Percentiles rank a stretch among this genome's conserved stretches.
Evolutionary conservation across 768 basidiomycete species (phyloP).

Genomic region (Clavaria fumosa): DNA sequence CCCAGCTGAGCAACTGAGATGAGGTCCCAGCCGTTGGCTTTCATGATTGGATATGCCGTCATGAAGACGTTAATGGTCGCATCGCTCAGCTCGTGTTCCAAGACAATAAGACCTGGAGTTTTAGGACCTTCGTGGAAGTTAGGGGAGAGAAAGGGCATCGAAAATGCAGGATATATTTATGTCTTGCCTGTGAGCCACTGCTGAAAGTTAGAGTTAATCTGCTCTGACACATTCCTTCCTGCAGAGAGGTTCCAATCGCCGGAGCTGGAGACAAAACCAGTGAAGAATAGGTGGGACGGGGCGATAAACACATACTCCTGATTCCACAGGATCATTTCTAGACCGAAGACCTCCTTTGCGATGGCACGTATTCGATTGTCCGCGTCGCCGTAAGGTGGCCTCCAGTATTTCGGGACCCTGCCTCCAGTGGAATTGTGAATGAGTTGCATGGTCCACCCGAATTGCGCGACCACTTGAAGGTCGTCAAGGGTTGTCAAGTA

Average conservation of each 20-base stretch:
- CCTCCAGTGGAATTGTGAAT: constrained; percentile 75
- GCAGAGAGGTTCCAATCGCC: constrained; percentile 52
- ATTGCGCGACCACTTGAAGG: constrained; percentile 50
- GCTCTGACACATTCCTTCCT: constrained; percentile 18
- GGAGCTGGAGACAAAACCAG: constrained; percentile 29
- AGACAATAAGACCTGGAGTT: constrained; percentile 59
- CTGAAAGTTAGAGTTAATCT: constrained; percentile 34
- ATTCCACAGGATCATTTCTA: constrained; percentile 84
- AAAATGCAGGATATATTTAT: not conserved
- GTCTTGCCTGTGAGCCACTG: constrained; percentile 39
- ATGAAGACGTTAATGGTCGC: constrained; percentile 53
- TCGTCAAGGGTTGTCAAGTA: constrained; percentile 72
- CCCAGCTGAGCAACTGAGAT: constrained; percentile 35
- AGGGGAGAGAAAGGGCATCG: not conserved
- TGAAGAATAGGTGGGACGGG: constrained; percentile 12
- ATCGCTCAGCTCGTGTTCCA: constrained; percentile 70
- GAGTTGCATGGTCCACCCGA: constrained; percentile 27
- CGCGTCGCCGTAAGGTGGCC: constrained; percentile 77
- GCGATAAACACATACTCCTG: constrained; percentile 45
- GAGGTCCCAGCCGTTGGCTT: constrained; percentile 55
- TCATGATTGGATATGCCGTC: constrained; percentile 44
- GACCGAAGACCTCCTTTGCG: constrained; percentile 66
- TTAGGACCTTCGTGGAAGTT: constrained; percentile 35
- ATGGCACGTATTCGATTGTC: constrained; percentile 78
- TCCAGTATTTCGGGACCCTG: constrained; percentile 54